A percentile compares a stretch with the other conserved stretches of the same genome.
These are phyloP conservation scores for Globisporangium recalcitrans DNA, from an alignment of 352 stramenopile genomes.

Conservation along the genomic window DNA sequence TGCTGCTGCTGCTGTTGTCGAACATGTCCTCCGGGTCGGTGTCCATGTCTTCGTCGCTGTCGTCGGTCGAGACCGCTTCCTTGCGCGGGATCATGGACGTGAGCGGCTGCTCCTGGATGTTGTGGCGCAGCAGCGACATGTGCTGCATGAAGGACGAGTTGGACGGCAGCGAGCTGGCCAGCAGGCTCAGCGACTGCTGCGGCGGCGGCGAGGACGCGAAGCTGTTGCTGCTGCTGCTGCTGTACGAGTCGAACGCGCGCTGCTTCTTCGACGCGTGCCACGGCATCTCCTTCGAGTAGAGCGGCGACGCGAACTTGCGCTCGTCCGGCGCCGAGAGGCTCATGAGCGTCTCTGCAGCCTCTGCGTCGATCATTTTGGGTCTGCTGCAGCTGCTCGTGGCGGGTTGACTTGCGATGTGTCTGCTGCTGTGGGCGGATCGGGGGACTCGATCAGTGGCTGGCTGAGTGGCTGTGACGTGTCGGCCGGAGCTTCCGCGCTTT, in stretches of 20 bases:
- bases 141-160: constrained; percentile 43
- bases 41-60: constrained; percentile 42
- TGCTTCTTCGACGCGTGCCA: constrained; percentile 36
- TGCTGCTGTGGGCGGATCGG: not conserved
- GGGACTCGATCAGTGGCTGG: constrained; percentile 4
- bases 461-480: constrained; percentile 15
- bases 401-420: not conserved
- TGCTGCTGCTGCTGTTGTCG: constrained; percentile 29
- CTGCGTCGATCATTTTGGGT: constrained; percentile 52
- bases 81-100: constrained; percentile 66
- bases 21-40: constrained; percentile 56
- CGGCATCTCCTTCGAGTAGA: constrained; percentile 49
- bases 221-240: constrained; percentile 6
- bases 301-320: constrained; percentile 50
- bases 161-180: constrained; percentile 49
- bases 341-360: constrained; percentile 77
- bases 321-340: constrained; percentile 73
- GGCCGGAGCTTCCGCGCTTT: constrained; percentile 10
- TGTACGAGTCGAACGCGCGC: constrained; percentile 18
- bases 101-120: constrained; percentile 57
- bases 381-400: not conserved
- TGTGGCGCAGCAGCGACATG: constrained; percentile 37
- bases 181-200: constrained; percentile 24
- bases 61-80: constrained; percentile 24
- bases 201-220: constrained; percentile 17